These are phyloP conservation scores for Taphrina betulina DNA, from an alignment of 1,139 yeast genomes.

Conservation along the genomic window DNA sequence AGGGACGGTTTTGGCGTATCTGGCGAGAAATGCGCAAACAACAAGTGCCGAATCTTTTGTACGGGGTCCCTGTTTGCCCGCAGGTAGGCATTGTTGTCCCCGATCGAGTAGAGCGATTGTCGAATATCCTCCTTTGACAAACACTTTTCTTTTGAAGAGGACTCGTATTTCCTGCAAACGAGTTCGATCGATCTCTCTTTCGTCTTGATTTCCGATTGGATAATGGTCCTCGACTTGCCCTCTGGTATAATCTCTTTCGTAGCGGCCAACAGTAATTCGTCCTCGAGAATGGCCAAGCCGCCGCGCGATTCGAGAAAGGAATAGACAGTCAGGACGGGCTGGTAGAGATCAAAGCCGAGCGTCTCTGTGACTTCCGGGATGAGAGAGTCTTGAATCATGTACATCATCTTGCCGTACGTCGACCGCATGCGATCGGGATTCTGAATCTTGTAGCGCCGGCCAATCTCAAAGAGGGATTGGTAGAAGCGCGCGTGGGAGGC, in stretches of 20 bases:
- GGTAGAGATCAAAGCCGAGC: conserved; percentile 69
- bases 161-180: conserved; percentile 51
- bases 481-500: conserved; percentile 68
- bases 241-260: conserved; percentile 63
- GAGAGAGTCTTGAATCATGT: conserved; percentile 77
- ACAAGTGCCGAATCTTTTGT: conserved; percentile 55
- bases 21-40: conserved; percentile 53
- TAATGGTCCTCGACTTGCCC: conserved; percentile 53
- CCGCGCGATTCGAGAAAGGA: conserved; percentile 49
- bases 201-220: conserved; percentile 57
- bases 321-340: conserved; percentile 64
- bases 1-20: conserved; percentile 50
- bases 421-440: conserved; percentile 75
- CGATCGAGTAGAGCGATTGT: conserved; percentile 67
- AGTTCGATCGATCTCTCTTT: conserved; percentile 65
- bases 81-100: conserved; percentile 71
- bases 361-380: conserved; percentile 64
- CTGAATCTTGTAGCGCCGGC: conserved; percentile 74
- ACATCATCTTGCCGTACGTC: conserved; percentile 70
- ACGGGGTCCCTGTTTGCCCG: conserved; percentile 66
- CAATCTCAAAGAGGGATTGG: conserved; percentile 65
- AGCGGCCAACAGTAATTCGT: conserved; percentile 58
- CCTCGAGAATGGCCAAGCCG: conserved; percentile 53
- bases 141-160: too few species aligned
- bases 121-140: conserved; percentile 58